Base-by-base conservation (phyloP, 2,329 filamentous ascomycete species). In the Cephalotrichum gorgonifer region DNA sequence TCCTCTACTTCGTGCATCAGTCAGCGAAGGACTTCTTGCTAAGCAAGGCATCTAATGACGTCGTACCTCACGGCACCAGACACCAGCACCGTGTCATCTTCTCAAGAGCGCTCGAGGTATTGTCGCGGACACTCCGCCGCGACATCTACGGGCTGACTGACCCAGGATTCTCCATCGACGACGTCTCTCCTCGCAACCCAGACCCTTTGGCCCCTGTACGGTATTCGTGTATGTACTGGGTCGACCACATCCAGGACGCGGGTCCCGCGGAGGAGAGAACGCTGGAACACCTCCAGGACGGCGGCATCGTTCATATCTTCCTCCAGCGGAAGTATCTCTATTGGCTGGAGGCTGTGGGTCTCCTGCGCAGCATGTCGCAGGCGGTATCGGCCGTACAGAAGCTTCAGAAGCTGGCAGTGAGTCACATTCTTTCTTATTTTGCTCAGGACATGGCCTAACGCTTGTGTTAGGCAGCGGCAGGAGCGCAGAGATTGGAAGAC, bases 21-120 rank as follows among this genome's bases (percentile, higher is more conserved):
- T 72, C 68, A 9, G 69, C 65, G 2, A 69, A 70, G 46, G 69
- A 73, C 30, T 70, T 58, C 52, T 46, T 72, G 3, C 14, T 51
- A 5, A 17, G 52, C 25, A 43, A 57, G 2, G 53, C 52, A 49
- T 39, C 33, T 15, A 11, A 47, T 15, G 42, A 53, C 15, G 54
- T 68, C 12, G 63, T 67, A 49, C 60, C 60, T 11, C 33, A 25
- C 45, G 60, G 64, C 1, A 28, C 49, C 6, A 31, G 48, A 17
- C 43, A 56, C 5, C 51, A 52, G 12, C 63, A 71, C 50, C 47
- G 58, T 12, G n/a, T 7, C 0, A 61, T 73, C 2, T 64, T 64
- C 44, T 57, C 52, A 14, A 54, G 55, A 26, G 73, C 66, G 7
- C 45, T 71, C 1, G 11, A 60, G n/a, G 51, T 54, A 2, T 58